Conservation (phyloP, 768 basidiomycete genomes). For the Psilocybe subaeruginosa region DNA sequence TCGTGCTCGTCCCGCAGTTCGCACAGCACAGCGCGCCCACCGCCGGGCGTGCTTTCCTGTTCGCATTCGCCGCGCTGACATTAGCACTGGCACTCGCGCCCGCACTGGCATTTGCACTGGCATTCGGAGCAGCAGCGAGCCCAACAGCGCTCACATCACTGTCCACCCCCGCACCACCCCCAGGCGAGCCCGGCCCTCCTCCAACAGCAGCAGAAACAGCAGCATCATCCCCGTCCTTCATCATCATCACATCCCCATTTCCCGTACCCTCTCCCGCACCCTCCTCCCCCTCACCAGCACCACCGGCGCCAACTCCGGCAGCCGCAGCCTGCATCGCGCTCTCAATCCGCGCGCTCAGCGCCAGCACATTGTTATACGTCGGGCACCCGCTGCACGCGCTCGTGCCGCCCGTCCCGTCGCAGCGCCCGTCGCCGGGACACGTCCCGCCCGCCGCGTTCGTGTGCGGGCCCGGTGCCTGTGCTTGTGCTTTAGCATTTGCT, state of each 20-base stretch:
- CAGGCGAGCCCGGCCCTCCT: conserved; percentile 9
- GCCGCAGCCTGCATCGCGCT: conserved; percentile 28
- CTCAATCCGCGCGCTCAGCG: conserved; percentile 44
- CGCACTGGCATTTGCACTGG: conserved; percentile 22
- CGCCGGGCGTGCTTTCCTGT: conserved; percentile 38
- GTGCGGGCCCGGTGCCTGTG: conserved; percentile 6
- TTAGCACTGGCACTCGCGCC: conserved; percentile 26
- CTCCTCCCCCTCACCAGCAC: conserved; percentile 1
- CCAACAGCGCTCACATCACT: conserved; percentile 26
- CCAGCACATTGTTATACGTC: conserved; percentile 87
- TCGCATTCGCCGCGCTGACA: conserved; percentile 20
- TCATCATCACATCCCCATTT: conserved; percentile 17
- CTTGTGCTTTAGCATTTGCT: not conserved
- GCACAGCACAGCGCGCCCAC: conserved; percentile 84
- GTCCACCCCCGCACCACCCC: not conserved
- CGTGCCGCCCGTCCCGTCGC: conserved; percentile 96
- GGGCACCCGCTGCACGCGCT: conserved; percentile 95
- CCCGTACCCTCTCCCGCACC: conserved; percentile 21
- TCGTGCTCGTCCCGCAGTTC: conserved; percentile 88
- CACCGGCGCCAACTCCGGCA: conserved; percentile 10
- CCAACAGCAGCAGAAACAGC: not conserved
- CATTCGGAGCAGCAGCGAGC: no score
- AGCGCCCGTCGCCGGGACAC: conserved; percentile 98
- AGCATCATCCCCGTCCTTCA: not conserved
- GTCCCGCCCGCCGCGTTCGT: conserved; percentile 53